Conservation (phyloP, 768 basidiomycete genomes). For the Termitomyces titanicus region DNA sequence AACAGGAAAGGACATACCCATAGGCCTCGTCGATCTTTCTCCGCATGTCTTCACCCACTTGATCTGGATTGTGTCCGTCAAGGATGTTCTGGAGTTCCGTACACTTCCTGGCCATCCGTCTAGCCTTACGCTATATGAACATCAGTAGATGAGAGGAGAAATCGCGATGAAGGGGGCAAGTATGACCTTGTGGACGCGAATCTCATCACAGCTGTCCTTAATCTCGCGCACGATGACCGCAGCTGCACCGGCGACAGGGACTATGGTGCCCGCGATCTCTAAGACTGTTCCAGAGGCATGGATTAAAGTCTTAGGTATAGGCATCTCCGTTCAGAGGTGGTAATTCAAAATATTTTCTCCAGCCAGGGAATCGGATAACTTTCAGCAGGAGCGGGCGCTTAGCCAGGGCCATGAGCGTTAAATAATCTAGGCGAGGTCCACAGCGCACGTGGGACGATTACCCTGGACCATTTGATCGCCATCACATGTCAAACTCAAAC, state of each 20-base stretch:
- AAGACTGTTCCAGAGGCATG: conserved; percentile 16
- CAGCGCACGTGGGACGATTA: conserved; percentile 3
- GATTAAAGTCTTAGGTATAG: background rate
- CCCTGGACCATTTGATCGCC: background rate
- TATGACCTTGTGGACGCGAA: conserved; percentile 46
- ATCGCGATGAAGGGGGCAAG: background rate
- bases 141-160: background rate
- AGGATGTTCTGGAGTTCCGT: conserved; percentile 33
- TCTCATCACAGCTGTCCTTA: conserved; percentile 39
- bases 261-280: conserved; percentile 39
- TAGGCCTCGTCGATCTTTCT: conserved; percentile 39
- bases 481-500: background rate
- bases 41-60: conserved; percentile 38
- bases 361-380: conserved; percentile 8
- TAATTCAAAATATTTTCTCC: background rate
- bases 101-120: conserved; percentile 40
- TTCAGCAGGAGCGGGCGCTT: background rate
- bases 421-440: background rate
- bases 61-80: conserved; percentile 32
- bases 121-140: conserved; percentile 34
- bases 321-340: background rate
- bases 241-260: conserved; percentile 43
- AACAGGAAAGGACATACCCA: conserved; percentile 32
- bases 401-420: background rate
- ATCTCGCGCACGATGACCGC: conserved; percentile 43